These are phyloP conservation scores for Suillus bovinus DNA, from an alignment of 768 basidiomycete species.

Conservation along the genomic window DNA sequence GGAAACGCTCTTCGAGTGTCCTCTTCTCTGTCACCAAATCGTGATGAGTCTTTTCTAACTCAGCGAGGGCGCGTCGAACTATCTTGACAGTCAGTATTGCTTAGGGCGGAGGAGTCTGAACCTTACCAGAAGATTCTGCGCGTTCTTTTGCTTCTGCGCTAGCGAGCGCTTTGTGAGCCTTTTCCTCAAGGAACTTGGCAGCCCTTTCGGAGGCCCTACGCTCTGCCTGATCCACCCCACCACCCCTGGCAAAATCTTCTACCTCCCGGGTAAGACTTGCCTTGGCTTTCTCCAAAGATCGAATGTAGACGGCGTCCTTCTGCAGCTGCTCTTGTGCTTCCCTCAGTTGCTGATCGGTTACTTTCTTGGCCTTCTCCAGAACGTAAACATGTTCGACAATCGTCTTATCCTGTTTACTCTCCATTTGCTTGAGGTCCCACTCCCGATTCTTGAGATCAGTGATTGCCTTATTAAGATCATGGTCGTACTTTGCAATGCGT, in stretches of 20 bases:
- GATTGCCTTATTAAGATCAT: conserved; percentile 79
- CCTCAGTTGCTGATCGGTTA: conserved; percentile 87
- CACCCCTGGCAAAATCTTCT: conserved; percentile 78
- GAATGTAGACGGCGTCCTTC: conserved; percentile 72
- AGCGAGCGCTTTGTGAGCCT: conserved; percentile 51
- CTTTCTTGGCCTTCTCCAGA: conserved; percentile 90
- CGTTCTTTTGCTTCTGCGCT: conserved; percentile 71
- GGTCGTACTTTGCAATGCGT: conserved; percentile 67
- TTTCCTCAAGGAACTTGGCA: conserved; percentile 60
- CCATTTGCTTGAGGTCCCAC: conserved; percentile 83
- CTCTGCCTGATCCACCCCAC: conserved; percentile 67
- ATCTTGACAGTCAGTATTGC: conserved; percentile 13
- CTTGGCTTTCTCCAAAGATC: conserved; percentile 85
- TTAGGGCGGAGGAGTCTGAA: background rate
- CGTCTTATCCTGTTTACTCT: conserved; percentile 92
- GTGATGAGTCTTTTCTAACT: conserved; percentile 59
- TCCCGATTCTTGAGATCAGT: conserved; percentile 79
- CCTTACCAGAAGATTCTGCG: conserved; percentile 63
- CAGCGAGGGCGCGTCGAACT: conserved; percentile 64
- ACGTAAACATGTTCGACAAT: conserved; percentile 98
- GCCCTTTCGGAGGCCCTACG: conserved; percentile 71
- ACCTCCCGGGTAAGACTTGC: conserved; percentile 71
- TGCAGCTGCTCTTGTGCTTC: conserved; percentile 80
- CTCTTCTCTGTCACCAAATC: conserved; percentile 54
- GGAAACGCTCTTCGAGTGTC: conserved; percentile 48